Base-by-base conservation (phyloP, 805 yeast species). In the Aciculoconidium aculeatum region DNA sequence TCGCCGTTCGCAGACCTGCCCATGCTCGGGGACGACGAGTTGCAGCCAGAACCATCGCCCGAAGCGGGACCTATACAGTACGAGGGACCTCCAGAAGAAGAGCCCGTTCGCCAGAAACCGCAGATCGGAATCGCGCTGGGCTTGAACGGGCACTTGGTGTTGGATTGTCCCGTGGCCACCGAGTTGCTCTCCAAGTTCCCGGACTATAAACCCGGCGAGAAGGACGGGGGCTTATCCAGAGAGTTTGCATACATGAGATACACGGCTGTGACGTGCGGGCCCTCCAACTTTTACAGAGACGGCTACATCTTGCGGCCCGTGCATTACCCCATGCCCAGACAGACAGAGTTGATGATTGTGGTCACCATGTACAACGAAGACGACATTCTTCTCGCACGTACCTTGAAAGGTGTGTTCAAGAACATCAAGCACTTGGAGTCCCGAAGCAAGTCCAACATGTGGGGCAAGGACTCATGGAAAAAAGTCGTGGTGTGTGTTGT, bases 141-240 rank as follows among this genome's bases (percentile, higher is more conserved):
- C 18, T 51, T 53, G 33, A 58, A 65, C 33, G 95, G 95, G 32
- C 86, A 86, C 48, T 70, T 86, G 49, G 84, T 86, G 18, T 68
- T 86, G 35, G 95, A 86, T 55, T 86, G 94, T 49, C 95, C 94
- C 7, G 88, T 86, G 1, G 77, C 94, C n/a, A 71, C 74, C 17
- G 69, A 74, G 27, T 65, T 86, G 28, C 58, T 81, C 23, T 42
- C 60, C 11, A 64, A 62, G 35, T 63, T 61, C 34, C 67, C 65
- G 8, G 67, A 61, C 37, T 63, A 59, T 34, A 43, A 48, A 14
- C 41, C 54, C 3, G 48, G 34, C 6, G 45, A 41, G 11, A 53
- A 53, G 23, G 67, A 60, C 35, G 66, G 65, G 4, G 69, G 67
- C 1, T 51, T 63, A 32, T 51, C 61, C n/a, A 46, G 70, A 45